These are phyloP conservation scores for Ganoderma sinense DNA, from an alignment of 1,284 basidiomycete species.

Conservation along the genomic window DNA sequence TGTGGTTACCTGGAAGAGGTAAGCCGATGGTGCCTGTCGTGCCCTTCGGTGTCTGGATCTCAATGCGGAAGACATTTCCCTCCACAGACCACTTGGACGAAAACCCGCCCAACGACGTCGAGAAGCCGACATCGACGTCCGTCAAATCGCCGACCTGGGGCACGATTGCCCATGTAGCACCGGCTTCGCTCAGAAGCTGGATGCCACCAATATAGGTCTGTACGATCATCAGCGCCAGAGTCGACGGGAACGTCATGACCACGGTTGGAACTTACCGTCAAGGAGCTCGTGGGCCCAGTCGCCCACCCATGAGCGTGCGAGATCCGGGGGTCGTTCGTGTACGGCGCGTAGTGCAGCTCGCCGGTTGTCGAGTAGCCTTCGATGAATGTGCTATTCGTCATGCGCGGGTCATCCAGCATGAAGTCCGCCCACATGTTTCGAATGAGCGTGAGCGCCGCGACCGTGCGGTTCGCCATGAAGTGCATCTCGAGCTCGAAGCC, in stretches of 20 bases:
- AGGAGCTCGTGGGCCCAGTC: conserved; percentile 28
- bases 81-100: conserved; percentile 21
- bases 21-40: conserved; percentile 25
- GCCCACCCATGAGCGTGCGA: conserved; percentile 31
- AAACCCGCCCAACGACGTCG: conserved; percentile 24
- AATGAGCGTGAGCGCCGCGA: conserved; percentile 25
- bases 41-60: conserved; percentile 24
- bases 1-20: conserved; percentile 17
- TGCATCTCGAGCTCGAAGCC: conserved; percentile 31
- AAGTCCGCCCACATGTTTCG: conserved; percentile 31
- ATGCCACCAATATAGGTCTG: conserved; percentile 27
- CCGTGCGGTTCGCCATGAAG: conserved; percentile 28
- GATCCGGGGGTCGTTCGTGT: conserved; percentile 30
- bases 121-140: conserved; percentile 25
- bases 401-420: conserved; percentile 32
- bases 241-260: background rate
- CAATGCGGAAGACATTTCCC: conserved; percentile 14
- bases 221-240: background rate
- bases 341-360: conserved; percentile 31
- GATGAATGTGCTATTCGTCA: conserved; percentile 33
- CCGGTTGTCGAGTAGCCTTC: conserved; percentile 28
- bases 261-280: conserved; percentile 13
- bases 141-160: conserved; percentile 26
- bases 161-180: conserved; percentile 24
- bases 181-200: conserved; percentile 26